Evolutionary conservation across 352 stramenopile species (phyloP).

Genomic region (Elongisporangium anandrum): DNA sequence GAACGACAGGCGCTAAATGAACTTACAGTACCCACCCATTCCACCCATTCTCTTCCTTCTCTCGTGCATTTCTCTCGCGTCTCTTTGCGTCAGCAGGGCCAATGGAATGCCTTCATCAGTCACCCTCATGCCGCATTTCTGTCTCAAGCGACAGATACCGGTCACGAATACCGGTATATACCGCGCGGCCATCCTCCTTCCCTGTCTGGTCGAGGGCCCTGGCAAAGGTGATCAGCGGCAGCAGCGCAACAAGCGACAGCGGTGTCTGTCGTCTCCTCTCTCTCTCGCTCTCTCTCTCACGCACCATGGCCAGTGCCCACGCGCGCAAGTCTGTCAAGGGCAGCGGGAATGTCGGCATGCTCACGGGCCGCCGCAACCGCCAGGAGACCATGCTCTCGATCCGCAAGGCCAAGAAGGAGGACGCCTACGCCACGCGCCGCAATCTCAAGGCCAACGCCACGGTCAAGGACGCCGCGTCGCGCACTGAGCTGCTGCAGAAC

Average conservation of each 20-base stretch:
- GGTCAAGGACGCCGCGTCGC: constrained; percentile 19
- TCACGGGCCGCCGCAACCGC: constrained; percentile 77
- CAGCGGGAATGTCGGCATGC: constrained; percentile 56
- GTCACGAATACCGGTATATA: neutral
- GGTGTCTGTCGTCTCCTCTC: neutral
- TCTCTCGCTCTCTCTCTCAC: neutral
- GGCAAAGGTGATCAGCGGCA: neutral
- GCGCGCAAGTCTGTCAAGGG: constrained; percentile 77
- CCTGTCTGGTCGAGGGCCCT: neutral
- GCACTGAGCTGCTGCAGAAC: constrained; percentile 74
- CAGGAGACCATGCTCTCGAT: constrained; percentile 86
- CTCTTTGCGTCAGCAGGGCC: neutral
- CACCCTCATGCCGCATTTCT: neutral
- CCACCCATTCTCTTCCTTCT: neutral
- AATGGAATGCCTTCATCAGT: neutral
- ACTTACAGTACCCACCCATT: neutral
- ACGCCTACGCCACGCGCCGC: constrained; percentile 81
- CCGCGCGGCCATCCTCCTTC: neutral
- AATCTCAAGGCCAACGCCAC: constrained; percentile 76
- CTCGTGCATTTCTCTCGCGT: neutral
- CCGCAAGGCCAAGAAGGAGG: constrained; percentile 87
- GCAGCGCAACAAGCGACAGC: neutral
- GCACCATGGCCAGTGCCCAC: constrained; percentile 17
- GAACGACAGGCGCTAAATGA: neutral
- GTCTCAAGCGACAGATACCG: neutral